Base-by-base conservation (phyloP, 192 early-diverging fungal species). In the Polychytrium aggregatum region DNA sequence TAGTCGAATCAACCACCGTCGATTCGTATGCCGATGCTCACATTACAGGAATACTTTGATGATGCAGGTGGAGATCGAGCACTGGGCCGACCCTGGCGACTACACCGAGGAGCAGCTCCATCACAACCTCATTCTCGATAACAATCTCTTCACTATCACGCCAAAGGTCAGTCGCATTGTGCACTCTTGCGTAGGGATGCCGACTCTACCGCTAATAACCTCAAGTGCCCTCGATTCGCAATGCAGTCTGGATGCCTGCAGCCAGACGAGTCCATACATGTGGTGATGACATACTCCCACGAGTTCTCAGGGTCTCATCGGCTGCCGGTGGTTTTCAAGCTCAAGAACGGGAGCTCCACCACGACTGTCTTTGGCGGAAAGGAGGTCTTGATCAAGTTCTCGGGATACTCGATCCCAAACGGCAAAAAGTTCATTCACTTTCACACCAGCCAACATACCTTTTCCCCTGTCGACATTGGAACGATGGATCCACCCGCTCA, bases 61-160 rank as follows among this genome's bases (percentile, higher is more conserved):
- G n/a, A 13, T 39, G 11, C 13, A 59, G 59, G 60, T 69, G 26
- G 68, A 76, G 43, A 62, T 78, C 33, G 75, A 78, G 42, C 57
- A 64, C 22, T 78, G 75, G 75, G 75, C 75, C 13, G 65, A 74
- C 44, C 71, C 68, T 8, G 72, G 69, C 10, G 67, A 72, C 46
- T 72, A 63, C 46, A 65, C 67, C 11, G 75, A 78, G 13, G 72
- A 78, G 37, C 75, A 78, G 41, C 39, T 72, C 7, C 58, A 63
- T 22, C 52, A 63, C 17, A 76, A 72, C 48, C 52, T 76, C 45
- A 75, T 78, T 39, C 40, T 70, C 13, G 75, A 78, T 40, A 78
- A 78, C 44, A 41, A 46, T 11, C 29, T 78, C 25, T 78, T 78
- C 41, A 30, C 51, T 1, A 65, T 78, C 2, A 39, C 48, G 16